Evolutionary conservation across 371 early-diverging fungal genomes (phyloP).

Genomic region (Mortierella sp.): DNA sequence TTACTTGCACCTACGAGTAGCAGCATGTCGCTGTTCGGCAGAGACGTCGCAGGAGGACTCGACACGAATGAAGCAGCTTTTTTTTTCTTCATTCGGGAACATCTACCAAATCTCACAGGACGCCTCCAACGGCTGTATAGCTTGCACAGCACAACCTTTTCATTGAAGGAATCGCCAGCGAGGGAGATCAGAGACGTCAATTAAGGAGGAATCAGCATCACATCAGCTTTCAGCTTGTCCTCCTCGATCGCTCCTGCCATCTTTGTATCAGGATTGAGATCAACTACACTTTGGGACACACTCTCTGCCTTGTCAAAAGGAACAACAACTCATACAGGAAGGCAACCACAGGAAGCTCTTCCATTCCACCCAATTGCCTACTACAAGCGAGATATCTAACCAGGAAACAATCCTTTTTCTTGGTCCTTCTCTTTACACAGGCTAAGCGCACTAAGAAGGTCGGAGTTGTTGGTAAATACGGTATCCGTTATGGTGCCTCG

Average conservation of each 20-base stretch:
- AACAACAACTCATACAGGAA: background rate
- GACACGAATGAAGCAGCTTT: background rate
- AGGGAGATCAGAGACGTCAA: background rate
- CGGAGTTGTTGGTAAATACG: slow-evolving; percentile 99
- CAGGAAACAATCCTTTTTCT: background rate
- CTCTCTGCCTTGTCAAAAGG: background rate
- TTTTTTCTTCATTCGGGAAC: background rate
- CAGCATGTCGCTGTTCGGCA: background rate
- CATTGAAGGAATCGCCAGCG: background rate
- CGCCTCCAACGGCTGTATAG: background rate
- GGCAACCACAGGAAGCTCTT: background rate
- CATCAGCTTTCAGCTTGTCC: background rate
- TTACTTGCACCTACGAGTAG: background rate
- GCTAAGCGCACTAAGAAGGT: slow-evolving; percentile 99
- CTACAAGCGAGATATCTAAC: slow-evolving; percentile 19
- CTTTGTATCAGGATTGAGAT: background rate
- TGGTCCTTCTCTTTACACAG: slow-evolving; percentile 59
- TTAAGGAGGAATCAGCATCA: background rate
- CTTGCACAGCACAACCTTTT: background rate
- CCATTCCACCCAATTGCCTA: background rate
- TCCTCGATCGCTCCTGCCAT: background rate
- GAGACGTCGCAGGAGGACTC: background rate
- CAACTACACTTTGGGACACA: background rate
- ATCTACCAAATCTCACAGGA: background rate
- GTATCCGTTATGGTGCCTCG: slow-evolving; percentile 99